Conservation (phyloP, 371 early-diverging fungal species). For the Entomophthora muscae region DNA sequence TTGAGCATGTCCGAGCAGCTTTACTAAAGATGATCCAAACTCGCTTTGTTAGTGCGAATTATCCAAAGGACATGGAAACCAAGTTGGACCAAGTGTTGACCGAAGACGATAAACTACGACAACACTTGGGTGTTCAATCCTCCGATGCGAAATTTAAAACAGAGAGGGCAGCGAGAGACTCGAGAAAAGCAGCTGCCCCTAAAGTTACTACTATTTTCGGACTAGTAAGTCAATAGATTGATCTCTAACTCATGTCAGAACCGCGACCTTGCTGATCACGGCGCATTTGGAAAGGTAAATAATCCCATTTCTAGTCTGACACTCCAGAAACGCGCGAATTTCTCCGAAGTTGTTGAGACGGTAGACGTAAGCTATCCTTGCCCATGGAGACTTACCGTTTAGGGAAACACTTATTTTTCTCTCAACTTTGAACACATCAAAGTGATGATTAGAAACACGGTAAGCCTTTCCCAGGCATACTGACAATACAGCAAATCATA, state of each 20-base stretch:
- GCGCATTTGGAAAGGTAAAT: background rate
- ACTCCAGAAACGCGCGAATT: too few species aligned
- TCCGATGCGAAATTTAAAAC: background rate
- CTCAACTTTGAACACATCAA: conserved; percentile 61
- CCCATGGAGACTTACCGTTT: too few species aligned
- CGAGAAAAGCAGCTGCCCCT: background rate
- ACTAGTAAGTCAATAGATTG: background rate
- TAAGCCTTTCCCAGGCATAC: conserved; percentile 16
- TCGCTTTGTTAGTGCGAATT: background rate
- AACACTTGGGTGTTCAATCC: background rate
- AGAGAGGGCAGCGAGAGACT: background rate
- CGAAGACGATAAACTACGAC: background rate
- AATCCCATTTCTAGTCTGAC: too few species aligned
- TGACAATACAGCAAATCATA: conserved; percentile 26
- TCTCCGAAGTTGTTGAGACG: background rate
- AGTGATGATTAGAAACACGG: conserved; percentile 53
- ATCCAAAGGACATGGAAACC: background rate
- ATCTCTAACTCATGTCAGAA: background rate
- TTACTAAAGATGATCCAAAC: background rate
- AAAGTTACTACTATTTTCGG: background rate
- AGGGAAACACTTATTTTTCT: conserved; percentile 37
- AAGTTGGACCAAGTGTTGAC: background rate
- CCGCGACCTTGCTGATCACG: background rate
- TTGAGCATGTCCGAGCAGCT: conserved; percentile 1
- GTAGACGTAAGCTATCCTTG: background rate